Percentiles rank a stretch among this genome's conserved stretches.
phyloP scores from a whole-genome alignment of 2,329 filamentous ascomycete genomes.

The Arthrobotrys sphaeroides region DNA sequence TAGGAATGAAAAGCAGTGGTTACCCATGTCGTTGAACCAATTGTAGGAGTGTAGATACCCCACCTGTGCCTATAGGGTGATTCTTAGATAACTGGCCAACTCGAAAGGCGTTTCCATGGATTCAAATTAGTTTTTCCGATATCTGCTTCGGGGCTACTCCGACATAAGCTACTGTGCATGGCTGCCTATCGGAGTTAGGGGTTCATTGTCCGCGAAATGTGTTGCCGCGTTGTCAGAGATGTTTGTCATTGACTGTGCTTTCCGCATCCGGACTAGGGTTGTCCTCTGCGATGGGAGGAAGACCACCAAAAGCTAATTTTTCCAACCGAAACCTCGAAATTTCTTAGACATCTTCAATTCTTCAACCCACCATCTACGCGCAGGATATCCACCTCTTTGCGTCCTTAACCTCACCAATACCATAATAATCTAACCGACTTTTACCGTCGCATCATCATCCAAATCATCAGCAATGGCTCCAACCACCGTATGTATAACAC shows the following conservation, averaged over 20 bases:
- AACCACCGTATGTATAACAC: conserved; percentile 43
- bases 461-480: conserved; percentile 49
- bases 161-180: not conserved
- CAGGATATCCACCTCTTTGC: conserved; percentile 59
- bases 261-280: conserved; percentile 25
- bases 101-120: too few species aligned
- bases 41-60: too few species aligned
- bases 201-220: not conserved
- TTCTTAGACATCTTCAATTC: conserved; percentile 13
- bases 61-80: too few species aligned
- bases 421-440: conserved; percentile 33
- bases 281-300: not conserved
- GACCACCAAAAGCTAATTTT: conserved; percentile 8
- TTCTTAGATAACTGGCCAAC: too few species aligned
- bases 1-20: conserved; percentile 20
- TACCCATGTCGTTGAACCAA: not conserved
- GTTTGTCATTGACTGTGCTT: conserved; percentile 53
- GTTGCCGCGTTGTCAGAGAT: conserved; percentile 22
- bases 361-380: conserved; percentile 33
- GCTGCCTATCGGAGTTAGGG: not conserved
- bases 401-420: conserved; percentile 40
- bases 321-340: conserved; percentile 4
- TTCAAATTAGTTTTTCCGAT: too few species aligned
- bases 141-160: too few species aligned
- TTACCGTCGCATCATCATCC: conserved; percentile 56